Percentiles rank a stretch among this genome's conserved stretches.
Evolutionary conservation across 495 filamentous ascomycete species (phyloP).

Genomic region (Tuber umbilicatum): DNA sequence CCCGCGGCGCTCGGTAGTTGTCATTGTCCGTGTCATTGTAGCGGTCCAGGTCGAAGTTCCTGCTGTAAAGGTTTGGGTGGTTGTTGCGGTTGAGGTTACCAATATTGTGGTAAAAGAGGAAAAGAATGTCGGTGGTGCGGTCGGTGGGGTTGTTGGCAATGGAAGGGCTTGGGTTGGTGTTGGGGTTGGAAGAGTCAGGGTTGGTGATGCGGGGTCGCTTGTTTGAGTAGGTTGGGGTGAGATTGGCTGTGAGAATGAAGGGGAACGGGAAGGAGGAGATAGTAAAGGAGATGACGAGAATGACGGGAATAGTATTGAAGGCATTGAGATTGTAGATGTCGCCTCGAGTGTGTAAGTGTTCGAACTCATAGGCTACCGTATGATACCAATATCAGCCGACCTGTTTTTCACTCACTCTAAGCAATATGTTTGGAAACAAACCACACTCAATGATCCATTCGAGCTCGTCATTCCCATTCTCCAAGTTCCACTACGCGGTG

Average conservation of each 20-base stretch:
- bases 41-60: background rate
- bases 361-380: background rate
- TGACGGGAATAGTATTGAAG: background rate
- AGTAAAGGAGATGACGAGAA: slow-evolving; percentile 47
- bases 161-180: background rate
- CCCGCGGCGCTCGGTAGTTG: background rate
- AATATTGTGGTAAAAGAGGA: background rate
- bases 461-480: background rate
- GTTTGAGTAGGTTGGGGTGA: slow-evolving; percentile 61
- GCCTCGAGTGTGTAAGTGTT: background rate
- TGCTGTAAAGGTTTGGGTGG: background rate
- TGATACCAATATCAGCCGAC: background rate
- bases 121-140: background rate
- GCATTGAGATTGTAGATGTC: background rate
- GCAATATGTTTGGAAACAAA: background rate
- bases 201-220: background rate
- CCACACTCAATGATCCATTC: background rate
- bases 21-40: background rate
- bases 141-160: background rate
- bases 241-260: slow-evolving; percentile 68
- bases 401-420: background rate
- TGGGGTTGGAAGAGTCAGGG: background rate
- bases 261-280: slow-evolving; percentile 50
- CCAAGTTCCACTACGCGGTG: background rate
- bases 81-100: background rate